A percentile compares a stretch with the other conserved stretches of the same genome.
Conservation (phyloP, 352 stramenopile species). For the Globisporangium carolinianum region DNA sequence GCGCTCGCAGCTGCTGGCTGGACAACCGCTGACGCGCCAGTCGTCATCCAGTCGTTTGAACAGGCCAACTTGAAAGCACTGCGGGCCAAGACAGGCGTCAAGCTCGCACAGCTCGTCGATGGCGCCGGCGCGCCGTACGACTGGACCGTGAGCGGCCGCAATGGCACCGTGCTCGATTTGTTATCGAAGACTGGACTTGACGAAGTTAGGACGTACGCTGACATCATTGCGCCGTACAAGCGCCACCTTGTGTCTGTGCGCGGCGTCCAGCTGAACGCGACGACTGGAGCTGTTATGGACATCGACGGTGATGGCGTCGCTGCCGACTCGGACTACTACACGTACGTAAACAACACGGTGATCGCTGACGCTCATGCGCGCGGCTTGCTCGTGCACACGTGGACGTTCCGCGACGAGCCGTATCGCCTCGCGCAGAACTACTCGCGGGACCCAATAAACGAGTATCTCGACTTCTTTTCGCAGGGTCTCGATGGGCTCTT, state of each 20-base stretch:
- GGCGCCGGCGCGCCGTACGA: constrained; percentile 34
- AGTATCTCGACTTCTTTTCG: constrained; percentile 63
- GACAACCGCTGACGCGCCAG: constrained; percentile 52
- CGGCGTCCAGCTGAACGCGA: constrained; percentile 34
- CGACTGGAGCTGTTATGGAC: constrained; percentile 34
- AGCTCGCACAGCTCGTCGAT: constrained; percentile 55
- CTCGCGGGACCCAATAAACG: constrained; percentile 41
- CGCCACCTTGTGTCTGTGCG: constrained; percentile 61
- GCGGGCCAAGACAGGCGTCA: constrained; percentile 57
- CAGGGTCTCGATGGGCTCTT: constrained; percentile 61
- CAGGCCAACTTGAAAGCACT: constrained; percentile 63
- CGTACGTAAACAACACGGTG: constrained; percentile 29
- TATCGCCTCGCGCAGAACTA: constrained; percentile 61
- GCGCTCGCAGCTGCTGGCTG: constrained; percentile 63
- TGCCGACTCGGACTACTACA: constrained; percentile 52
- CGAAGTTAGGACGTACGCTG: constrained; percentile 58
- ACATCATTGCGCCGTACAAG: constrained; percentile 78
- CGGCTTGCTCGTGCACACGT: constrained; percentile 51
- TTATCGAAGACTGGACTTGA: constrained; percentile 47
- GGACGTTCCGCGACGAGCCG: constrained; percentile 64
- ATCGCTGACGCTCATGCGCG: constrained; percentile 49
- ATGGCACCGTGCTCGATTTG: constrained; percentile 43
- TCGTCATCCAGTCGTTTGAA: constrained; percentile 78
- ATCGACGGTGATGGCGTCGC: constrained; percentile 57
- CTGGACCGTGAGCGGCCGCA: constrained; percentile 55